Evolutionary conservation across 352 stramenopile genomes (phyloP).

Genomic region (Globisporangium okanoganense): DNA sequence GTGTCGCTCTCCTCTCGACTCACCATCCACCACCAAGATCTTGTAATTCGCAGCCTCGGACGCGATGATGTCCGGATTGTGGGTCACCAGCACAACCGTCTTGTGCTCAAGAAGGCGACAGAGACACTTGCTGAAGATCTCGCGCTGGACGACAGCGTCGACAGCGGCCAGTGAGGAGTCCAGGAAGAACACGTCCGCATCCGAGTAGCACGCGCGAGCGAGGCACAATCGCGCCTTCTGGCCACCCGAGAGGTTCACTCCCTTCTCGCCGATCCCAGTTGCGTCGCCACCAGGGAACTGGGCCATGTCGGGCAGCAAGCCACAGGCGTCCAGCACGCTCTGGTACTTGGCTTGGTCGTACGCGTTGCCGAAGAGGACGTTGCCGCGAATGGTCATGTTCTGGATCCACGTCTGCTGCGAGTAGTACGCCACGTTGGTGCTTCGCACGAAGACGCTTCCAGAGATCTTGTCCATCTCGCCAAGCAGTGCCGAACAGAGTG

Average conservation of each 20-base stretch:
- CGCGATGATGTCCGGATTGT: conserved; percentile 72
- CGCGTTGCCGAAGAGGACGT: conserved; percentile 91
- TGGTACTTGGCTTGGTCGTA: conserved; percentile 51
- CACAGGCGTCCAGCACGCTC: conserved; percentile 33
- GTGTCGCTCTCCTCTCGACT: conserved; percentile 65
- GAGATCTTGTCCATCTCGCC: too few relatives aligned
- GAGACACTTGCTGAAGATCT: conserved; percentile 82
- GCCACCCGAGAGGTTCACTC: too few relatives aligned
- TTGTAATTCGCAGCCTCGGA: conserved; percentile 23
- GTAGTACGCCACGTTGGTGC: conserved; percentile 48
- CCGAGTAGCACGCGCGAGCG: conserved; percentile 63
- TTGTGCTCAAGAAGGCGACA: conserved; percentile 35
- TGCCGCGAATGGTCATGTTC: conserved; percentile 85
- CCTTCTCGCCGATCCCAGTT: too few relatives aligned
- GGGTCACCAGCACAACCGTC: conserved; percentile 90
- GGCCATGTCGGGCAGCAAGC: too few relatives aligned
- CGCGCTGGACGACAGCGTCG: conserved; percentile 90
- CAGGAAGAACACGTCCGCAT: conserved; percentile 74
- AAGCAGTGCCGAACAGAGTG: too few relatives aligned
- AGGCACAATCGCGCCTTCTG: conserved; percentile 14
- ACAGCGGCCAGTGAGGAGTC: conserved; percentile 93
- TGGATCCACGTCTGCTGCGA: conserved; percentile 42
- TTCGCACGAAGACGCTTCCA: conserved; percentile 35
- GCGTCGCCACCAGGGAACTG: too few relatives aligned
- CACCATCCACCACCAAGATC: conserved; percentile 12